phyloP scores from a whole-genome alignment of 2,329 filamentous ascomycete species.

The Stagonosporopsis rhizophila region DNA sequence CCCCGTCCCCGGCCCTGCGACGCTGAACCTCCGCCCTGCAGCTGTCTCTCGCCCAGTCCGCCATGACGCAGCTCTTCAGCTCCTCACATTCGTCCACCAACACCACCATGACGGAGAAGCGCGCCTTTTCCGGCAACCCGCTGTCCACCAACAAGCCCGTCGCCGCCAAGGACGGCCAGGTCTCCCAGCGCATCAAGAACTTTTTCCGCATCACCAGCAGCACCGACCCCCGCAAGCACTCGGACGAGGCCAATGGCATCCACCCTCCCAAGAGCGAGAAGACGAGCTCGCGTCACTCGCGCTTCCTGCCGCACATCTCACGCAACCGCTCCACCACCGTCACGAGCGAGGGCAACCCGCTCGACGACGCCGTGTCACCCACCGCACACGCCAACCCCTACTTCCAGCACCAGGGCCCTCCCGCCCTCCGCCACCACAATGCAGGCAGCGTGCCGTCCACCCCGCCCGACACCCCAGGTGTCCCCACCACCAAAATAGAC shows the following conservation, averaged over 20 bases:
- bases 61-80: conserved; percentile 55
- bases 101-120: conserved; percentile 54
- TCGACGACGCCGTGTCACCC: conserved; percentile 88
- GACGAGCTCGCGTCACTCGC: conserved; percentile 78
- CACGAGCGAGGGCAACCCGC: conserved; percentile 87
- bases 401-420: conserved; percentile 94
- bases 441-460: conserved; percentile 91
- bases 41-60: conserved; percentile 8
- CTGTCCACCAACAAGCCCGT: conserved; percentile 56
- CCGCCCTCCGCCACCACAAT: conserved; percentile 91
- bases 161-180: conserved; percentile 60
- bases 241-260: conserved; percentile 45
- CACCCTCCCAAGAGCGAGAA: conserved; percentile 67
- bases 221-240: conserved; percentile 52
- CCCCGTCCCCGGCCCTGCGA: conserved; percentile 2
- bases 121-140: conserved; percentile 57
- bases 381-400: conserved; percentile 96
- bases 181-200: conserved; percentile 71
- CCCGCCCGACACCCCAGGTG: conserved; percentile 84
- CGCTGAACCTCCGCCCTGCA: conserved; percentile 12
- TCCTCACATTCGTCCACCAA: conserved; percentile 46
- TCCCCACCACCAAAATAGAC: conserved; percentile 67
- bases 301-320: conserved; percentile 86
- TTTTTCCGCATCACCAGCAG: conserved; percentile 72
- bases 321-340: conserved; percentile 90